Base-by-base conservation (phyloP, 2,329 filamentous ascomycete species). In the Zasmidium cellare region DNA sequence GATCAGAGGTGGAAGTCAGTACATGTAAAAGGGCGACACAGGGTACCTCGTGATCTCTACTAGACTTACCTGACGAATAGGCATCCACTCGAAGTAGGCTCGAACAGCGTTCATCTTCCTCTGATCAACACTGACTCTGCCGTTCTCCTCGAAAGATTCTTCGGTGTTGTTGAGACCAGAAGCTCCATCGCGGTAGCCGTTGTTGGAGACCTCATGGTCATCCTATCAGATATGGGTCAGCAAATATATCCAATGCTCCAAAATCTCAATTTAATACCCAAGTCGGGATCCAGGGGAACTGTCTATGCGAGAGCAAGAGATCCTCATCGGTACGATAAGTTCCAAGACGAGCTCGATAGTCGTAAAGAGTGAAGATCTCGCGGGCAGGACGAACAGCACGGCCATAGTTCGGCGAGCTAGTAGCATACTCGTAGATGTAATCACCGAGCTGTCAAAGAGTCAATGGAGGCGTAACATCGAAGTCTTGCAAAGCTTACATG, bases 51-150 rank as follows among this genome's bases (percentile, higher is more conserved):
- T 28, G 25, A 11, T 28, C 25, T 28, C 11, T 28, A 28, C n/a
- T n/a, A n/a, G n/a, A n/a, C 25, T 6, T 28, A 28, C 25, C 59
- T 77, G 75, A 0, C 75, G 60, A 46, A 71, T 65, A 56, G 75
- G 76, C 74, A 77, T 77, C 74, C 75, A 78, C 55, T 79, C 75
- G 53, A 77, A 77, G 49, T 67, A 67, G 5, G 76, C 76, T 16
- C 76, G 70, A 3, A 79, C 76, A 9, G 76, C 76, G 54, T 79
- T 76, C 76, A 78, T 78, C 64, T 79, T 79, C 6, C 76, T 70
- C 58, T 78, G 76, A 25, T 78, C 76, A 41, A 77, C 73, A 2
- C 69, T 69, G 16, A 79, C 68, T 9, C 73, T 73, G 6, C 75
- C 75, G 38, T 72, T 70, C 16, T 68, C 59, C 31, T 74, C 58